These are phyloP conservation scores for Neofusicoccum parvum DNA, from an alignment of 2,329 filamentous ascomycete species.

Conservation along the genomic window DNA sequence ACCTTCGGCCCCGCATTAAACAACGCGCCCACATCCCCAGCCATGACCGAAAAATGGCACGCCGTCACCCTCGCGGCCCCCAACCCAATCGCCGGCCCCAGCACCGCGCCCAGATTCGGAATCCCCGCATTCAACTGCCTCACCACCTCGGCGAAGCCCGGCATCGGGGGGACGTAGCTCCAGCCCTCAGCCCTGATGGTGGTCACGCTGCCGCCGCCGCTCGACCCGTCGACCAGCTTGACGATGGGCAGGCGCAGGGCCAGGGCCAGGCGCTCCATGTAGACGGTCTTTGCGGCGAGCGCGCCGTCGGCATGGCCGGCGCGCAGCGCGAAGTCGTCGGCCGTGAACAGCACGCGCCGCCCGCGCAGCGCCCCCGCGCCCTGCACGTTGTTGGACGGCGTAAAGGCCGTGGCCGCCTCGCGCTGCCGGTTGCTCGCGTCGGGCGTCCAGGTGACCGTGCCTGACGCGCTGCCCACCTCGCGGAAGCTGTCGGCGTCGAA, in stretches of 20 bases:
- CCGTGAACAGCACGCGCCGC: constrained; percentile 61
- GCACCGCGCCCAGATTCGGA: constrained; percentile 64
- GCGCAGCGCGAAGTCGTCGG: constrained; percentile 65
- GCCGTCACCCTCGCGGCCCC: constrained; percentile 41
- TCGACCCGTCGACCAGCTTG: constrained; percentile 66
- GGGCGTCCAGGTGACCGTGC: constrained; percentile 61
- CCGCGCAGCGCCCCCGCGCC: constrained; percentile 58
- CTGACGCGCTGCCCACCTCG: constrained; percentile 63
- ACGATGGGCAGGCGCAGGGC: constrained; percentile 61
- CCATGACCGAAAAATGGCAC: constrained; percentile 69
- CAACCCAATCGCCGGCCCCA: constrained; percentile 67
- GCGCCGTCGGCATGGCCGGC: constrained; percentile 67
- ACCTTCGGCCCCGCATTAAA: constrained; percentile 68
- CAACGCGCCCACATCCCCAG: constrained; percentile 61
- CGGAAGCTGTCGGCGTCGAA: constrained; percentile 59
- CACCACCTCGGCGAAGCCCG: constrained; percentile 55
- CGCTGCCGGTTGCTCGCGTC: constrained; percentile 37
- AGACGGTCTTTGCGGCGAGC: constrained; percentile 59
- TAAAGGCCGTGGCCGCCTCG: constrained; percentile 55
- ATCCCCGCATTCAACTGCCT: constrained; percentile 65
- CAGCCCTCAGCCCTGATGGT: constrained; percentile 59
- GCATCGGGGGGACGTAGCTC: constrained; percentile 62
- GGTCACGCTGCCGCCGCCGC: constrained; percentile 64
- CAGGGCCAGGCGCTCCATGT: constrained; percentile 64
- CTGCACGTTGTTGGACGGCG: constrained; percentile 65